These are phyloP conservation scores for Psilocybe sp. DNA, from an alignment of 768 basidiomycete genomes.

Conservation along the genomic window DNA sequence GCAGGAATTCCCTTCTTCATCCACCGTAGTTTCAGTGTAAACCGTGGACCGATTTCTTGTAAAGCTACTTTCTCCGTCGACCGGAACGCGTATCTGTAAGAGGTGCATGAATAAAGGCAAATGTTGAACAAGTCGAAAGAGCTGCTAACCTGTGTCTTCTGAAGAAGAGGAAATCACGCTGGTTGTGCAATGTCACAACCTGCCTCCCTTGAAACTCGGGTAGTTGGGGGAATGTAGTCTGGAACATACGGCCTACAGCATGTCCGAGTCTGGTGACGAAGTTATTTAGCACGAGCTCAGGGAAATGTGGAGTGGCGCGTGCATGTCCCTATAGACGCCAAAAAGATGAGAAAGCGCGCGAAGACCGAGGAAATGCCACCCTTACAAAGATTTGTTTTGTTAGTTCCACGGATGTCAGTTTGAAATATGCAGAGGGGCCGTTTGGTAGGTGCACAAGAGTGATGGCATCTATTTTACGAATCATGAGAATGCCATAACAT, in stretches of 20 bases:
- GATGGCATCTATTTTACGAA: slow-evolving; percentile 68
- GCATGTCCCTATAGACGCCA: slow-evolving; percentile 74
- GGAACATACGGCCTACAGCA: slow-evolving; percentile 91
- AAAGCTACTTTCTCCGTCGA: slow-evolving; percentile 87
- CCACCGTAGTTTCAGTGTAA: slow-evolving; percentile 91
- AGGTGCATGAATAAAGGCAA: not conserved
- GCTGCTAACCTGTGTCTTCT: slow-evolving; percentile 79
- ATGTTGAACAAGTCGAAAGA: slow-evolving; percentile 3
- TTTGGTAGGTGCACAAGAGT: slow-evolving; percentile 87
- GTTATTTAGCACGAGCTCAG: slow-evolving; percentile 92
- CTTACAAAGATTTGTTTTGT: slow-evolving; percentile 84
- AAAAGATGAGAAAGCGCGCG: not conserved
- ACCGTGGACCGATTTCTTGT: slow-evolving; percentile 97
- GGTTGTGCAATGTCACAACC: slow-evolving; percentile 96
- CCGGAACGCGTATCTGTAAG: slow-evolving; percentile 80
- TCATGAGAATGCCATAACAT: not conserved
- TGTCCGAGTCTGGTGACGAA: slow-evolving; percentile 95
- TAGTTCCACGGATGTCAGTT: slow-evolving; percentile 82
- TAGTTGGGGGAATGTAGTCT: slow-evolving; percentile 91
- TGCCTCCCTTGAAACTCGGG: slow-evolving; percentile 96
- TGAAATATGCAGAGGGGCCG: slow-evolving; percentile 96
- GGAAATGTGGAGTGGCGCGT: slow-evolving; percentile 86
- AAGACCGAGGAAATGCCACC: slow-evolving; percentile 4
- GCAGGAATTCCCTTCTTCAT: slow-evolving; percentile 86
- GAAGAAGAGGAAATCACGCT: slow-evolving; percentile 97